Percentiles rank a stretch among this genome's conserved stretches.
Evolutionary conservation across 1,284 basidiomycete genomes (phyloP).

Genomic region (Golubevia pallescens): DNA sequence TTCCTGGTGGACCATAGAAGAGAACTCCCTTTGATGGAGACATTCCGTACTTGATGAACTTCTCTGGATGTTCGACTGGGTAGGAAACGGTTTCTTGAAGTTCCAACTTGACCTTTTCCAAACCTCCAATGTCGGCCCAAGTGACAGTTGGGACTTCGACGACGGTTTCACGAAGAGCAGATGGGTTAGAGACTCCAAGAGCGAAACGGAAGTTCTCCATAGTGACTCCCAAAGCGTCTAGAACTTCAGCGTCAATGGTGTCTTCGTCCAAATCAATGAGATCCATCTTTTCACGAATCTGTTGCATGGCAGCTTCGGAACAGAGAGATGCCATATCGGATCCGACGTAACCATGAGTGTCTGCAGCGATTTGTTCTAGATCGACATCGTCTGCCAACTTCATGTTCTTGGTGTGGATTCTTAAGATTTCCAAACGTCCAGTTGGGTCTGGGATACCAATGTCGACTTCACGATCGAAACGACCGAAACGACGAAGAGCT

Average conservation of each 20-base stretch:
- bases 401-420: slow-evolving; percentile 99
- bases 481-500: slow-evolving; percentile 94
- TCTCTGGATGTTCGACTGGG: slow-evolving; percentile 99
- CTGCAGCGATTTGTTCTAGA: slow-evolving; percentile 93
- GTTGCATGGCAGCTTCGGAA: slow-evolving; percentile 97
- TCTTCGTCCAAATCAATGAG: slow-evolving; percentile 69
- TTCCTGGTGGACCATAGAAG: slow-evolving; percentile 96
- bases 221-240: slow-evolving; percentile 91
- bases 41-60: slow-evolving; percentile 99
- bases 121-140: slow-evolving; percentile 98
- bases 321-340: slow-evolving; percentile 95
- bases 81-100: slow-evolving; percentile 99
- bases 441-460: slow-evolving; percentile 99
- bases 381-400: slow-evolving; percentile 98
- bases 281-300: slow-evolving; percentile 98
- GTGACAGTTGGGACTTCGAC: slow-evolving; percentile 94
- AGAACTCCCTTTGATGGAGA: slow-evolving; percentile 97
- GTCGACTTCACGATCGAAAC: slow-evolving; percentile 98
- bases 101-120: slow-evolving; percentile 99
- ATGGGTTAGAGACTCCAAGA: slow-evolving; percentile 92
- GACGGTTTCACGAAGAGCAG: slow-evolving; percentile 92
- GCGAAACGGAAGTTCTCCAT: slow-evolving; percentile 99
- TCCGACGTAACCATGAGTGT: slow-evolving; percentile 98
- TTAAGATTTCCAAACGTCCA: slow-evolving; percentile 95
- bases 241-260: slow-evolving; percentile 94